A percentile compares a stretch with the other conserved stretches of the same genome.
Evolutionary conservation across 768 basidiomycete species (phyloP).

Genomic region (Mycena polygramma): DNA sequence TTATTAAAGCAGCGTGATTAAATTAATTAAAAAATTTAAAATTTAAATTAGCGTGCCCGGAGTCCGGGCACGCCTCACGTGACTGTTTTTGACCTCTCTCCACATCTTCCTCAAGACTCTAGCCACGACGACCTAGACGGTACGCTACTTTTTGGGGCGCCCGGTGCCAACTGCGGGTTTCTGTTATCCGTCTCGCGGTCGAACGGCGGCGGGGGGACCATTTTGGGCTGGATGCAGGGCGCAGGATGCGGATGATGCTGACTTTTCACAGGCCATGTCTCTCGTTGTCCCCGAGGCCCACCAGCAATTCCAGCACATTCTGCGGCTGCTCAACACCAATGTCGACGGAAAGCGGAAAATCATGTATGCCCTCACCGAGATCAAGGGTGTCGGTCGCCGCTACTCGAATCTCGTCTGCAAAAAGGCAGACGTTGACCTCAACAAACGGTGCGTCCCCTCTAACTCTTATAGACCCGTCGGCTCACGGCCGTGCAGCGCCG

Average conservation of each 20-base stretch:
- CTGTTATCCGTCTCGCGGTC: no score
- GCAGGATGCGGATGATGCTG: constrained; percentile 14
- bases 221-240: constrained; percentile 19
- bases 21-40: no score
- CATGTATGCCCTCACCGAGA: constrained; percentile 99
- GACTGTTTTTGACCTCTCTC: no score
- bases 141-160: no score
- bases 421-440: constrained; percentile 99
- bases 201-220: constrained; percentile 4
- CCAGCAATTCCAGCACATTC: constrained; percentile 97
- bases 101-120: no score
- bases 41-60: no score
- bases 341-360: constrained; percentile 99
- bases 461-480: neutral
- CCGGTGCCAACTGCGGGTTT: no score
- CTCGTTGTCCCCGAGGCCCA: constrained; percentile 97
- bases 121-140: no score
- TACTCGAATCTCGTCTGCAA: constrained; percentile 99
- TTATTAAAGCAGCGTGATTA: no score
- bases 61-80: no score
- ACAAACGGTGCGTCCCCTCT: constrained; percentile 86
- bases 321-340: constrained; percentile 99
- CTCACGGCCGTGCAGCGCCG: constrained; percentile 71
- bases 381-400: constrained; percentile 99
- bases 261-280: constrained; percentile 72